phyloP scores from a whole-genome alignment of 148 eudicot species.

The Persicaria maculosa region DNA sequence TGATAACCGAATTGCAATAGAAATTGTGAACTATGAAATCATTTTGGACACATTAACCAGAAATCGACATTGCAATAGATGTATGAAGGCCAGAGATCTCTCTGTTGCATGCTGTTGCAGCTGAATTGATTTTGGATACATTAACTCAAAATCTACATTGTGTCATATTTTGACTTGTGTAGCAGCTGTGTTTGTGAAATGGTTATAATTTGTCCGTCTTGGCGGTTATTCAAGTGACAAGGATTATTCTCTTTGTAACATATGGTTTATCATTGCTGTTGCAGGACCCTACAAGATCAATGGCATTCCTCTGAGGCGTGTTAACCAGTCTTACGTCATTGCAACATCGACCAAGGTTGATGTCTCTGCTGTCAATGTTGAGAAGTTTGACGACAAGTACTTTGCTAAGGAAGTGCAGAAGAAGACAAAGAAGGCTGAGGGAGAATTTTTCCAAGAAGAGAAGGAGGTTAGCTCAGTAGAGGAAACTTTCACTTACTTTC shows the following conservation, averaged over 20 bases:
- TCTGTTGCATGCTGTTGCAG: not conserved
- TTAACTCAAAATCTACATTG: too few species aligned
- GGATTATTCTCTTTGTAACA: not conserved
- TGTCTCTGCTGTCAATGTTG: slow-evolving; percentile 34
- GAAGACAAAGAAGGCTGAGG: slow-evolving; percentile 53
- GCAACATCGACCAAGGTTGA: slow-evolving; percentile 57
- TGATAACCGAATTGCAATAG: not conserved
- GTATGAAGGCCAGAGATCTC: not conserved
- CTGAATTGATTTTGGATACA: not conserved
- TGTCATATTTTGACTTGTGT: too few species aligned
- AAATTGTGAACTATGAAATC: too few species aligned
- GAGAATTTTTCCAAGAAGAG: slow-evolving; percentile 53
- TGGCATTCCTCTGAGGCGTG: slow-evolving; percentile 58
- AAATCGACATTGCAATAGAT: not conserved
- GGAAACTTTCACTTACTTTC: not conserved
- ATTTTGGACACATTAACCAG: not conserved
- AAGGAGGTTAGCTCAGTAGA: slow-evolving; percentile 33
- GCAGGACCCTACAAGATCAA: slow-evolving; percentile 62
- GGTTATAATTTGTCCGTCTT: not conserved
- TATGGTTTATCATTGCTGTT: not conserved
- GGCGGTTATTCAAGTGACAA: not conserved
- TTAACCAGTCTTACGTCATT: slow-evolving; percentile 54
- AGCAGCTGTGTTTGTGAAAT: not conserved
- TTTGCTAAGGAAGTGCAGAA: slow-evolving; percentile 48
- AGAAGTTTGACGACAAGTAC: slow-evolving; percentile 53